A percentile compares a stretch with the other conserved stretches of the same genome.
These are phyloP conservation scores for Elsinoe arachidis DNA, from an alignment of 2,329 filamentous ascomycete species.

Conservation along the genomic window DNA sequence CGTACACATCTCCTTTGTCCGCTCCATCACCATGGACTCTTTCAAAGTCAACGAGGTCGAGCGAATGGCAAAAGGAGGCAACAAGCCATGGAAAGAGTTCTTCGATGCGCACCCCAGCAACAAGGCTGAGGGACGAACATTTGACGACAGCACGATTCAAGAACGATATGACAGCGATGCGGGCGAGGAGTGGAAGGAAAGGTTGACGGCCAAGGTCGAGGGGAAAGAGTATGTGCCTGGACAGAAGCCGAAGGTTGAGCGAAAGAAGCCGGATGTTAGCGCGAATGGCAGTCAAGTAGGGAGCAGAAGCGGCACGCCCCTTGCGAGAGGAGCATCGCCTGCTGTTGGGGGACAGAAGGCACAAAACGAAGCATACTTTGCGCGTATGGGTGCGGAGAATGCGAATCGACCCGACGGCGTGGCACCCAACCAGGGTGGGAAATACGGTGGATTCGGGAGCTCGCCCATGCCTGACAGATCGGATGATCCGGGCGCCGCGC, in stretches of 20 bases:
- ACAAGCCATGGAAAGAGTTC: constrained; percentile 77
- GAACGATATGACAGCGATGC: constrained; percentile 84
- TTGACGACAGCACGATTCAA: constrained; percentile 82
- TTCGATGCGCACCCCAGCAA: constrained; percentile 56
- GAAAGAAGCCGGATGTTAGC: constrained; percentile 11
- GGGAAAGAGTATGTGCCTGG: constrained; percentile 74
- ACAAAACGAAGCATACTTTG: constrained; percentile 82
- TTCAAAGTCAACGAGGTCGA: constrained; percentile 91
- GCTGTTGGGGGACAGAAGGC: constrained; percentile 39
- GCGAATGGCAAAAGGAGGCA: constrained; percentile 87
- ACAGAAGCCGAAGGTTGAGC: constrained; percentile 20
- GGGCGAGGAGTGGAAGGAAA: constrained; percentile 92
- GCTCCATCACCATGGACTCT: constrained; percentile 96
- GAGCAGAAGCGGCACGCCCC: constrained; percentile 22
- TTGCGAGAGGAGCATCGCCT: constrained; percentile 19
- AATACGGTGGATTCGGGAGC: constrained; percentile 85
- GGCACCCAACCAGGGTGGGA: constrained; percentile 83
- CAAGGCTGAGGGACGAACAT: constrained; percentile 42
- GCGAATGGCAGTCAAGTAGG: constrained; percentile 17
- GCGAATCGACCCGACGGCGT: constrained; percentile 63
- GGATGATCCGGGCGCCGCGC: constrained; percentile 41
- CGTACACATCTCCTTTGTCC: constrained; percentile 97
- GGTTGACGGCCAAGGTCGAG: constrained; percentile 79
- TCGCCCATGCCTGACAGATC: constrained; percentile 49
- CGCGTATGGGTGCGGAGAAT: constrained; percentile 74